These are phyloP conservation scores for Pinus tabuliformis DNA, from an alignment of 75 land plant genomes.

Conservation along the genomic window DNA sequence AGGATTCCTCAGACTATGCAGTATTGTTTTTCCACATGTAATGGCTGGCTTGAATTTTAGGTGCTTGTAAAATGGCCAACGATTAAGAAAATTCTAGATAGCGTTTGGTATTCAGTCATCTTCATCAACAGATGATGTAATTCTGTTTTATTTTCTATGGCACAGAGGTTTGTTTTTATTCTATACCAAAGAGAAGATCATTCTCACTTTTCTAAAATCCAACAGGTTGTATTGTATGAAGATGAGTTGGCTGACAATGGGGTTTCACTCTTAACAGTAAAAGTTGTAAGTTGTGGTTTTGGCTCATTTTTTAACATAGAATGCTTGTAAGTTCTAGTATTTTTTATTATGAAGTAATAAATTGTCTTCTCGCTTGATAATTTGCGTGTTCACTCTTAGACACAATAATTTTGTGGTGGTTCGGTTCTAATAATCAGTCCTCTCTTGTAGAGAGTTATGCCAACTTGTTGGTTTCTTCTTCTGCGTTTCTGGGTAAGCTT, in stretches of 20 bases:
- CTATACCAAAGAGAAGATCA: too few relatives aligned
- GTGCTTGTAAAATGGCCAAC: background rate
- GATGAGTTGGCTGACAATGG: slow-evolving; percentile 98
- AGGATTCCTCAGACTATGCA: background rate
- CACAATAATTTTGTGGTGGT: background rate
- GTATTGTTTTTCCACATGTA: background rate
- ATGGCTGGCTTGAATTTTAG: background rate
- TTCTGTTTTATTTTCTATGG: background rate
- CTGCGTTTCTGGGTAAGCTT: slow-evolving; percentile 87
- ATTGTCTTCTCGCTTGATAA: background rate
- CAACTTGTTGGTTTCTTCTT: slow-evolving; percentile 96
- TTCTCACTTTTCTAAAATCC: background rate
- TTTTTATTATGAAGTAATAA: background rate
- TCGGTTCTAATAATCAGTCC: background rate
- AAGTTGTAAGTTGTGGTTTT: slow-evolving; percentile 72
- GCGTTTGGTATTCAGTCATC: background rate
- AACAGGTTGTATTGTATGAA: slow-evolving; percentile 88
- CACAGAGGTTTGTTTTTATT: background rate
- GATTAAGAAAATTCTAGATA: background rate
- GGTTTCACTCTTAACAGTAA: slow-evolving; percentile 83
- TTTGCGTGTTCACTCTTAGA: background rate
- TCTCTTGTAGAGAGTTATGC: slow-evolving; percentile 90
- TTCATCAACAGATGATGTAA: background rate
- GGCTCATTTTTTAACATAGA: background rate
- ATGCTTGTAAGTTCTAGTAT: background rate